phyloP scores from a whole-genome alignment of 1,284 basidiomycete genomes.

The Omphalotus olearius region DNA sequence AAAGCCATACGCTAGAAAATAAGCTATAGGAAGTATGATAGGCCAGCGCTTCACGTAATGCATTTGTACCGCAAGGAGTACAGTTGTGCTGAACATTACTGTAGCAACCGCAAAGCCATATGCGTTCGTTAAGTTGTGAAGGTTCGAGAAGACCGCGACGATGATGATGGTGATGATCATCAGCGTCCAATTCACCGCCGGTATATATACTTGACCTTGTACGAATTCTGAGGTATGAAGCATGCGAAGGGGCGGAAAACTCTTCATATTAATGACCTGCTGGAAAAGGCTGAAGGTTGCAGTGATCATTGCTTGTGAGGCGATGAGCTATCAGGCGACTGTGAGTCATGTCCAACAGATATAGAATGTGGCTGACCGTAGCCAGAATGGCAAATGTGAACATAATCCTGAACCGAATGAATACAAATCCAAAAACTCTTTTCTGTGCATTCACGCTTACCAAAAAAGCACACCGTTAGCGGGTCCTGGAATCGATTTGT shows the following conservation, averaged over 20 bases:
- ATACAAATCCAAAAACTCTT: too few species aligned
- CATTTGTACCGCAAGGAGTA: slow-evolving; percentile 56
- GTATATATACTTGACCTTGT: slow-evolving; percentile 65
- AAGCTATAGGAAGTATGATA: slow-evolving; percentile 38
- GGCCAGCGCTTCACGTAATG: slow-evolving; percentile 49
- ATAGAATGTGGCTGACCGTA: slow-evolving; percentile 33
- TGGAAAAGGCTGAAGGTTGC: slow-evolving; percentile 63
- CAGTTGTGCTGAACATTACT: slow-evolving; percentile 58
- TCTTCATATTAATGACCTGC: slow-evolving; percentile 58
- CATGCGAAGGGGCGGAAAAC: slow-evolving; percentile 56
- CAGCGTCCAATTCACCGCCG: slow-evolving; percentile 53
- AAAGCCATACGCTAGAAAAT: slow-evolving; percentile 57
- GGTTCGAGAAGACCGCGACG: slow-evolving; percentile 53
- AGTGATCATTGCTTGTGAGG: slow-evolving; percentile 67
- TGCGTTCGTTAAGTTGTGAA: slow-evolving; percentile 45
- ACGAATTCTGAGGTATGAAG: slow-evolving; percentile 54
- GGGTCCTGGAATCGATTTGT: slow-evolving; percentile 56
- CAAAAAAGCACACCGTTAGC: slow-evolving; percentile 51
- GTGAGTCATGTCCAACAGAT: background rate
- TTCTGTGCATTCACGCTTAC: slow-evolving; percentile 23
- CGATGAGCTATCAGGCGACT: slow-evolving; percentile 37
- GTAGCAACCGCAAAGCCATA: slow-evolving; percentile 58
- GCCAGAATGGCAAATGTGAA: slow-evolving; percentile 62
- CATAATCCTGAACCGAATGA: slow-evolving; percentile 39
- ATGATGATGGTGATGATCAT: slow-evolving; percentile 53